Evolutionary conservation across 208 protist species (phyloP).

Genomic region (Wallacemonas collosoma): DNA sequence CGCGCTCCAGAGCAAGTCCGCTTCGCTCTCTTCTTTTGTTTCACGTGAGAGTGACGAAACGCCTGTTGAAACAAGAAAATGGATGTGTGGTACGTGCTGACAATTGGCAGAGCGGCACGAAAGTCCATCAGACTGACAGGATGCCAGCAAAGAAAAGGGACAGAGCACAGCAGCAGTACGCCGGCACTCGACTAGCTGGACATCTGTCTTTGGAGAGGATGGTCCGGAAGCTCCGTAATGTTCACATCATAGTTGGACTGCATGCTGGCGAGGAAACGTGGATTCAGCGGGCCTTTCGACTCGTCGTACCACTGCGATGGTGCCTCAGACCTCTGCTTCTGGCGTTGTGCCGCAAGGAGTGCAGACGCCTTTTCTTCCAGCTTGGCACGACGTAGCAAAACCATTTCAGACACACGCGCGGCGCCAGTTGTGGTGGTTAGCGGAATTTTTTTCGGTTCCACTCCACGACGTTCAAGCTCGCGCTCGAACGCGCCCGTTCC

Average conservation of each 20-base stretch:
- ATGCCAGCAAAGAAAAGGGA: background rate
- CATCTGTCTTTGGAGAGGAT: constrained; percentile 27
- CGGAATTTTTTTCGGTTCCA: constrained; percentile 83
- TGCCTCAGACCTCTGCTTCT: background rate
- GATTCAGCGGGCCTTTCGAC: constrained; percentile 78
- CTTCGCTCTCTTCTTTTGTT: no score
- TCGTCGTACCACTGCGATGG: constrained; percentile 90
- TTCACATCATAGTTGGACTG: constrained; percentile 66
- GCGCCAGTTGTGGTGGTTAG: constrained; percentile 85
- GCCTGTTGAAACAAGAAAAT: no score
- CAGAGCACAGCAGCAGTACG: background rate
- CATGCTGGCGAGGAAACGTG: constrained; percentile 75
- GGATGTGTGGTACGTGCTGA: no score
- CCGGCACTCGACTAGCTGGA: background rate
- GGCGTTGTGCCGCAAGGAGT: constrained; percentile 47
- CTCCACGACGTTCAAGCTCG: constrained; percentile 77
- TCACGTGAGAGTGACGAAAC: no score
- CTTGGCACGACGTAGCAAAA: constrained; percentile 73
- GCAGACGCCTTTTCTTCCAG: constrained; percentile 65
- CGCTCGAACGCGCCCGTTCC: constrained; percentile 86
- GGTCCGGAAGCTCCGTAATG: constrained; percentile 71
- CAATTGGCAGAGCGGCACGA: no score
- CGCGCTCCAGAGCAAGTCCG: no score
- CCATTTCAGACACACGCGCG: constrained; percentile 82
- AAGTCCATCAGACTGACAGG: no score